Evolutionary conservation across 192 early-diverging fungal species (phyloP).

Genomic region (Backusella mclennaniae): DNA sequence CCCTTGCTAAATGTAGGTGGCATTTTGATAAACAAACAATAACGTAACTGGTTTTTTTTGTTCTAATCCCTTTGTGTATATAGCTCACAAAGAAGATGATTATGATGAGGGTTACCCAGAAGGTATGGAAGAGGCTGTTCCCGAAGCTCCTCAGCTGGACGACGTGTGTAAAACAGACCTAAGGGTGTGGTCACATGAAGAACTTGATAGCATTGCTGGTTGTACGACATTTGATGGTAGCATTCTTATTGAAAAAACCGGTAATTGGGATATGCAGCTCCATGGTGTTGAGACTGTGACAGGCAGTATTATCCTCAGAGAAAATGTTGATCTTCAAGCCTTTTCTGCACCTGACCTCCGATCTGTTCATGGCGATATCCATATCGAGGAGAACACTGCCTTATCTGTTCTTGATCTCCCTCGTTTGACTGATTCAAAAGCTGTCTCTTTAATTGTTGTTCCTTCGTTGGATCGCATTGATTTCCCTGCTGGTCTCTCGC

Average conservation of each 20-base stretch:
- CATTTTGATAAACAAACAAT: not conserved
- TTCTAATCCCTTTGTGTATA: not conserved
- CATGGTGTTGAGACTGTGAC: slow-evolving; percentile 24
- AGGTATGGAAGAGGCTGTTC: not conserved
- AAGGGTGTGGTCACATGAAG: slow-evolving; percentile 18
- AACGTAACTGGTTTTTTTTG: not conserved
- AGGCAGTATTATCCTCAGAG: slow-evolving; percentile 25
- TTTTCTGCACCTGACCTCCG: slow-evolving; percentile 31
- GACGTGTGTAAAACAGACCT: not conserved
- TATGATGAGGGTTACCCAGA: not conserved
- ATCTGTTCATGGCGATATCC: slow-evolving; percentile 24
- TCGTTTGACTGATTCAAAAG: slow-evolving; percentile 8
- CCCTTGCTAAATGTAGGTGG: slow-evolving; percentile 15
- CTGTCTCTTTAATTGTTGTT: slow-evolving; percentile 22
- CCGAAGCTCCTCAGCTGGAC: not conserved
- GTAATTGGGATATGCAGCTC: slow-evolving; percentile 4
- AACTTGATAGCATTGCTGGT: slow-evolving; percentile 23
- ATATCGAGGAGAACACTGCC: slow-evolving; percentile 24
- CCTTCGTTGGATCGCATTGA: slow-evolving; percentile 24
- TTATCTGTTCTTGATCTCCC: slow-evolving; percentile 22
- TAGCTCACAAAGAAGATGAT: not conserved
- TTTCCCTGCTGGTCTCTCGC: slow-evolving; percentile 27
- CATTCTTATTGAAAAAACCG: slow-evolving; percentile 21
- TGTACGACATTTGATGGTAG: slow-evolving; percentile 28
- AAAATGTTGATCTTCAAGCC: slow-evolving; percentile 7